Conservation (phyloP, 306 rosid genomes). For the Prinsepia uniflora region DNA sequence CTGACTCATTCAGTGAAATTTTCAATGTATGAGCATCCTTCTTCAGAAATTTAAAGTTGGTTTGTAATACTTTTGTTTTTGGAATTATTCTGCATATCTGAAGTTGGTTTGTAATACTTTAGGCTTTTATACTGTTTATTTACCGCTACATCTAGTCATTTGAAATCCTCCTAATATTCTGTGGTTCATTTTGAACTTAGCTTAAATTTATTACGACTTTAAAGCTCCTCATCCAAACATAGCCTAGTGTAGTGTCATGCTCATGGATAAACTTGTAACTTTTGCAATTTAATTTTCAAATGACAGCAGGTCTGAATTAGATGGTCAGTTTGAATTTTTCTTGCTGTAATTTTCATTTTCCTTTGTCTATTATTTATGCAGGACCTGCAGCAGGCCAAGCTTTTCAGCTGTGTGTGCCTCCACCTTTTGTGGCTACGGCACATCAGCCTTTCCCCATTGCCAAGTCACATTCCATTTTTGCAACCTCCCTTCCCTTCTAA, state of each 20-base stretch:
- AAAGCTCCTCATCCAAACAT: too few relatives aligned
- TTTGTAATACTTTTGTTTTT: too few relatives aligned
- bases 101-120: too few relatives aligned
- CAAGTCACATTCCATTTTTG: slow-evolving; percentile 50
- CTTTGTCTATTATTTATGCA: slow-evolving; percentile 29
- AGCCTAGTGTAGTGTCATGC: not conserved
- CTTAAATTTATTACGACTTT: too few relatives aligned
- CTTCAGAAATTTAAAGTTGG: too few relatives aligned
- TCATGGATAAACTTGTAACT: slow-evolving; percentile 1
- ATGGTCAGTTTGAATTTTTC: not conserved
- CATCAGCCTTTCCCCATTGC: slow-evolving; percentile 59
- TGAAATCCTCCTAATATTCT: too few relatives aligned
- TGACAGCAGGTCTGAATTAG: not conserved
- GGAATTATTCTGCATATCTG: too few relatives aligned
- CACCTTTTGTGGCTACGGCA: slow-evolving; percentile 40
- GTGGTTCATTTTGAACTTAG: too few relatives aligned
- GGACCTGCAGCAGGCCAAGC: slow-evolving; percentile 55
- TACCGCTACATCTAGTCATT: too few relatives aligned
- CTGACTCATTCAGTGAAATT: too few relatives aligned
- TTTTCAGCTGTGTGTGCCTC: slow-evolving; percentile 56
- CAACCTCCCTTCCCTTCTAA: slow-evolving; percentile 50
- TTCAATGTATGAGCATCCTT: too few relatives aligned
- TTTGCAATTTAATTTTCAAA: not conserved
- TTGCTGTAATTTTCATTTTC: slow-evolving; percentile 11
- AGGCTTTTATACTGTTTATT: too few relatives aligned